Evolutionary conservation across 2,329 filamentous ascomycete species (phyloP), one percentile per base, ranked within the genome.

Genomic region (Colletotrichum paranaense): DNA sequence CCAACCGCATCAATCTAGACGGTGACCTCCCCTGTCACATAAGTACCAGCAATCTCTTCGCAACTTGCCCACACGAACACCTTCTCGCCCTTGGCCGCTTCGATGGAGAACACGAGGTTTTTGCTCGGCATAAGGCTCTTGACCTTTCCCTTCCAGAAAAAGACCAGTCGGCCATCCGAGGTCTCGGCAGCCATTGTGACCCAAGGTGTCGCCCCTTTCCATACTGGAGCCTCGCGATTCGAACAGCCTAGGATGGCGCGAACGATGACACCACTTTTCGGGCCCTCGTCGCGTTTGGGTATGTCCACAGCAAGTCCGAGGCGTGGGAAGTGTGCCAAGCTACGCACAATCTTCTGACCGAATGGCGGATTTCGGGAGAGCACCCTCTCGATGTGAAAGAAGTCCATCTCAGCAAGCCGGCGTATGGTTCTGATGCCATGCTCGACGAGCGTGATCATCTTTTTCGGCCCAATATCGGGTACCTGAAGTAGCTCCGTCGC

Each of bases 401-500:
- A 86, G 46, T 96, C 92, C 16, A 91, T 87, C 7, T 81, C 83
- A 19, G 92, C 90, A 14, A 99, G 85, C n/a, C 90, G 88, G 55
- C 92, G 89, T 6, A 98, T 90, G 5, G 86, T 93, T 32, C 85
- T 90, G 67, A 98, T 89, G 0, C 92, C 91, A n/a, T 91, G 91
- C 52, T 88, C 87, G 3, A 91, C 88, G 56, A 98, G 87, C 80
- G 93, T 97, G 49, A 92, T 89, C 75, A 94, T 91, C n/a, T 90
- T 89, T 1, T 92, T 94, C 5, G 91, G 86, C 0, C 97, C 97
- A 74, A 98, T 89, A 3, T 91, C 89, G 0, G 94, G 91, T 1
- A 99, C 88, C 80, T 98, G 96, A 73, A 93, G 93, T 78, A 99
- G 88, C 76, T 98, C 94, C 26, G 93, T 86, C 0, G 94, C 90